Evolutionary conservation across 352 stramenopile genomes (phyloP).

Genomic region (Globisporangium carolinianum): DNA sequence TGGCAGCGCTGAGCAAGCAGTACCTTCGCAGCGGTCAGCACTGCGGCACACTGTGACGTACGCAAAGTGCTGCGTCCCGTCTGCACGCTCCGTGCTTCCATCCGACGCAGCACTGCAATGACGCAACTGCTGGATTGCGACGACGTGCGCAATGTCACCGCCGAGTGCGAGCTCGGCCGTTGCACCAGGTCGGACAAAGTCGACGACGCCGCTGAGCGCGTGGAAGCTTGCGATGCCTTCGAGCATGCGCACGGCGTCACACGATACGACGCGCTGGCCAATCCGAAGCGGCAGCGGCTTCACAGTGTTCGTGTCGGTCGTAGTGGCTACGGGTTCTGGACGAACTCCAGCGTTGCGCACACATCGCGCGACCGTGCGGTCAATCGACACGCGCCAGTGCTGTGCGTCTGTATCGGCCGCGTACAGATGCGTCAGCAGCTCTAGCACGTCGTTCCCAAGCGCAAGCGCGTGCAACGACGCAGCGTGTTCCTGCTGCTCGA

Average conservation of each 20-base stretch:
- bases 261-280: constrained; percentile 15
- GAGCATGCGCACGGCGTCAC: constrained; percentile 10
- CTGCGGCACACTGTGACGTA: not conserved
- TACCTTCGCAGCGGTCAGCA: too few species aligned
- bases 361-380: constrained; percentile 1
- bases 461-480: not conserved
- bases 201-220: constrained; percentile 22
- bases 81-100: not conserved
- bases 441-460: constrained; percentile 9
- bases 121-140: constrained; percentile 8
- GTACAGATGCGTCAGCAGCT: constrained; percentile 8
- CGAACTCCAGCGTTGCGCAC: not conserved
- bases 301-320: too few species aligned
- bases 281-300: constrained; percentile 11
- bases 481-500: constrained; percentile 1
- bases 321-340: not conserved
- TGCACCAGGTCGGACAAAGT: constrained; percentile 30
- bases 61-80: not conserved
- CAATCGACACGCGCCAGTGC: constrained; percentile 7
- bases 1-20: not conserved
- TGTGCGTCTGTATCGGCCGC: not conserved
- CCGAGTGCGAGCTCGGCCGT: constrained; percentile 24
- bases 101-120: not conserved
- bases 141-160: constrained; percentile 22
- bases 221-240: constrained; percentile 29